Conservation (phyloP, 1,284 basidiomycete species). For the Ganoderma multipileum region DNA sequence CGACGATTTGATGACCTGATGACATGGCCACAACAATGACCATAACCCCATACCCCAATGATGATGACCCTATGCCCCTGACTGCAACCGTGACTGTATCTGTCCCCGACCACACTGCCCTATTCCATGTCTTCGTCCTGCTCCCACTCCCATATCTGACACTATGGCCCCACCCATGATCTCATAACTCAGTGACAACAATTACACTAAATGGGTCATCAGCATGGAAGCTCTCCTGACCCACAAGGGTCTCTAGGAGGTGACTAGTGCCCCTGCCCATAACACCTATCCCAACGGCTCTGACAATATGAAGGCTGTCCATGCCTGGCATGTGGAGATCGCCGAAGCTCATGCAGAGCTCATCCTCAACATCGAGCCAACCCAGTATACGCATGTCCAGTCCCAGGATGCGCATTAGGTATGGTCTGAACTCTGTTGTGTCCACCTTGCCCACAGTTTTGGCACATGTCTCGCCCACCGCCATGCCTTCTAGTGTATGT, state of each 20-base stretch:
- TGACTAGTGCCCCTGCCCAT: slow-evolving; percentile 6
- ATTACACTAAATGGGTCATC: slow-evolving; percentile 43
- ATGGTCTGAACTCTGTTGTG: slow-evolving; percentile 38
- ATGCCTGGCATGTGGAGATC: slow-evolving; percentile 32
- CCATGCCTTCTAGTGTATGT: slow-evolving; percentile 32
- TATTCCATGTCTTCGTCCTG: neutral
- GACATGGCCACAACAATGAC: neutral
- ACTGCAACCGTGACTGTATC: neutral
- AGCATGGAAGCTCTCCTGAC: slow-evolving; percentile 42
- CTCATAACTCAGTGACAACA: slow-evolving; percentile 14
- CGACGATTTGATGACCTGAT: neutral
- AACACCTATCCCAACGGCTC: slow-evolving; percentile 13
- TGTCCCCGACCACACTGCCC: neutral
- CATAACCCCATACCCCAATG: slow-evolving; percentile 26
- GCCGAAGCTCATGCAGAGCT: slow-evolving; percentile 40
- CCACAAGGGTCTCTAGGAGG: slow-evolving; percentile 32
- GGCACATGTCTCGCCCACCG: slow-evolving; percentile 37
- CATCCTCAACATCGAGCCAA: slow-evolving; percentile 39
- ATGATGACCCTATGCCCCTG: neutral
- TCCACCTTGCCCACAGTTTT: slow-evolving; percentile 42
- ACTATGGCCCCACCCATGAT: neutral
- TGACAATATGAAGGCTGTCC: slow-evolving; percentile 20
- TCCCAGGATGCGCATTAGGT: slow-evolving; percentile 35
- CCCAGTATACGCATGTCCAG: slow-evolving; percentile 42
- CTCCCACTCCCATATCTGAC: neutral